These are phyloP conservation scores for Chenopodium suecicum DNA, from an alignment of 148 eudicot species.

Conservation along the genomic window DNA sequence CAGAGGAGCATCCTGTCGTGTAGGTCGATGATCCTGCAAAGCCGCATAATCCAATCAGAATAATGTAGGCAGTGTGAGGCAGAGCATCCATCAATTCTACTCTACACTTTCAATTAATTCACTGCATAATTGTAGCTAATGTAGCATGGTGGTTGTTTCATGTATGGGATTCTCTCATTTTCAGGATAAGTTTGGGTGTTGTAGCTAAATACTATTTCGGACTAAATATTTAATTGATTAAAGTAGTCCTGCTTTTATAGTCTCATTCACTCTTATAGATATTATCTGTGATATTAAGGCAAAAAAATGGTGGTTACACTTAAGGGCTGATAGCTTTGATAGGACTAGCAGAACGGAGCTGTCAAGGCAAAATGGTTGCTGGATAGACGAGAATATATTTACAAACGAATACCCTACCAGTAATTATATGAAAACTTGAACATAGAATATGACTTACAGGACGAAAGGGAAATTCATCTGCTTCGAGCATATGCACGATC, in stretches of 20 bases:
- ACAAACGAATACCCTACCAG: neutral
- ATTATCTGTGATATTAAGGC: neutral
- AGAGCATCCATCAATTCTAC: neutral
- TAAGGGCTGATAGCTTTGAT: neutral
- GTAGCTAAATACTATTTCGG: neutral
- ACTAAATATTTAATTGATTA: neutral
- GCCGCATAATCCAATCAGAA: neutral
- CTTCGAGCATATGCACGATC: constrained; percentile 96
- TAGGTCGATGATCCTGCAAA: constrained; percentile 48
- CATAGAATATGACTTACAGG: constrained; percentile 44
- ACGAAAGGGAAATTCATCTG: constrained; percentile 86
- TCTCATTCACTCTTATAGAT: no score
- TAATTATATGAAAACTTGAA: neutral
- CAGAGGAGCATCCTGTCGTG: constrained; percentile 43
- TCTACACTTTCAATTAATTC: neutral
- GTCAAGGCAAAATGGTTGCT: constrained; percentile 3
- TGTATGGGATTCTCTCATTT: neutral
- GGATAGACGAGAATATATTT: neutral
- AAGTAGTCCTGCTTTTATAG: neutral
- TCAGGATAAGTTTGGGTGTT: neutral
- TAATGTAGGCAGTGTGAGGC: neutral
- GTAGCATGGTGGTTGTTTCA: neutral
- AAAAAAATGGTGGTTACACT: neutral
- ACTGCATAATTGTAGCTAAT: neutral
- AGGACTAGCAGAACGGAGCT: neutral